phyloP scores from a whole-genome alignment of 768 basidiomycete species.

The Tremella mesenterica region DNA sequence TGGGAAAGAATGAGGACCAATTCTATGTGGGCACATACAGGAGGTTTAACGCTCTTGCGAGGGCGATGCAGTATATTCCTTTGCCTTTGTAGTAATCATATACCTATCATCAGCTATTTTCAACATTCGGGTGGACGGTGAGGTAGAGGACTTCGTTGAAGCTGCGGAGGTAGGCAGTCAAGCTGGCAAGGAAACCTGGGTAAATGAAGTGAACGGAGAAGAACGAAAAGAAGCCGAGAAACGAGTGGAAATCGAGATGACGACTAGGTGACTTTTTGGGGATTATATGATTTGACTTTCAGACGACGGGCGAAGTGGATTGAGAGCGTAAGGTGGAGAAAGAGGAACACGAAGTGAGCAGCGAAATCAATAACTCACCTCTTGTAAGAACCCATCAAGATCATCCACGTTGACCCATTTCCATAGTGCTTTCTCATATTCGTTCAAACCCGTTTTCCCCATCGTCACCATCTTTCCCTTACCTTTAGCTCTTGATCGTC shows the following conservation, averaged over 20 bases:
- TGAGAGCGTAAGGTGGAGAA: background rate
- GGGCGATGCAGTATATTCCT: slow-evolving; percentile 88
- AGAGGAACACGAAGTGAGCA: background rate
- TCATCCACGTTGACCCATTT: slow-evolving; percentile 99
- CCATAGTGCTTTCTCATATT: slow-evolving; percentile 79
- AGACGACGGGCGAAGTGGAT: background rate
- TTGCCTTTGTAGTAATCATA: slow-evolving; percentile 96
- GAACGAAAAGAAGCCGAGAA: background rate
- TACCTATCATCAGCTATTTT: slow-evolving; percentile 41
- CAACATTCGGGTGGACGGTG: too few relatives aligned
- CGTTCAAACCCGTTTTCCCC: slow-evolving; percentile 31
- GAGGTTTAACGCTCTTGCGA: slow-evolving; percentile 83
- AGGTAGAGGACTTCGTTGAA: too few relatives aligned
- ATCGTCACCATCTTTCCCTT: background rate
- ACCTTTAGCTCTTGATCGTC: slow-evolving; percentile 1
- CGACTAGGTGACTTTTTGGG: too few relatives aligned
- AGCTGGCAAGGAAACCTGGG: too few relatives aligned
- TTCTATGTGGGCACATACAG: slow-evolving; percentile 55
- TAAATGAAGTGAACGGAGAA: too few relatives aligned
- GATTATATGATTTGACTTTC: background rate
- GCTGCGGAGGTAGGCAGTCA: too few relatives aligned
- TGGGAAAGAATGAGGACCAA: background rate
- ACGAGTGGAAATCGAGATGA: too few relatives aligned
- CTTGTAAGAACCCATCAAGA: slow-evolving; percentile 87
- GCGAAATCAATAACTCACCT: slow-evolving; percentile 49